Conservation (phyloP, 495 filamentous ascomycete genomes). For the Hypoxylon trugodes region DNA sequence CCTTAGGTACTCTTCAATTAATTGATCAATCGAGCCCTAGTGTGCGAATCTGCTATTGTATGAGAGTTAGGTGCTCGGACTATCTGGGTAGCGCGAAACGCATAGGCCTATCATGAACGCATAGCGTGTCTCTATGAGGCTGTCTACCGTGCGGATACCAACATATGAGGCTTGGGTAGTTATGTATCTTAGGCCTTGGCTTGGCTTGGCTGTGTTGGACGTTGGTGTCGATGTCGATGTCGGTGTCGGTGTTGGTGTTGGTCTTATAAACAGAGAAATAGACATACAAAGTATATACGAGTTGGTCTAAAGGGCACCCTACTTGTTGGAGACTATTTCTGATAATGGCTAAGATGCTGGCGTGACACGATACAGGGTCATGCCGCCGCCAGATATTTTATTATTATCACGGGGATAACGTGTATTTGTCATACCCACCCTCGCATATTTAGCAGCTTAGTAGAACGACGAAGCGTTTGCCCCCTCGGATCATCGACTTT, state of each 20-base stretch:
- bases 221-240: neutral
- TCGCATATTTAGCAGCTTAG: conserved; percentile 3
- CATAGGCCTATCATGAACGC: neutral
- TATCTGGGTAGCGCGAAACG: no score
- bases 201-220: no score
- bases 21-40: neutral
- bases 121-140: neutral
- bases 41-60: neutral
- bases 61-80: neutral
- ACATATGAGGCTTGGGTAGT: neutral
- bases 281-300: no score
- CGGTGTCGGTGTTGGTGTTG: neutral
- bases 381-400: conserved; percentile 31
- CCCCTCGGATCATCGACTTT: neutral
- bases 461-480: conserved; percentile 10
- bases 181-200: neutral
- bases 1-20: neutral
- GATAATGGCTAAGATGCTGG: conserved; percentile 17
- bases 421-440: conserved; percentile 35
- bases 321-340: neutral
- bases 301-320: neutral
- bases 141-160: neutral
- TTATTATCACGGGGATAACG: conserved; percentile 17
- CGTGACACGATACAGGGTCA: conserved; percentile 32
- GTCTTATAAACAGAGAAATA: no score